Conservation (phyloP, 1,284 basidiomycete species). For the Abortiporus biennis region DNA sequence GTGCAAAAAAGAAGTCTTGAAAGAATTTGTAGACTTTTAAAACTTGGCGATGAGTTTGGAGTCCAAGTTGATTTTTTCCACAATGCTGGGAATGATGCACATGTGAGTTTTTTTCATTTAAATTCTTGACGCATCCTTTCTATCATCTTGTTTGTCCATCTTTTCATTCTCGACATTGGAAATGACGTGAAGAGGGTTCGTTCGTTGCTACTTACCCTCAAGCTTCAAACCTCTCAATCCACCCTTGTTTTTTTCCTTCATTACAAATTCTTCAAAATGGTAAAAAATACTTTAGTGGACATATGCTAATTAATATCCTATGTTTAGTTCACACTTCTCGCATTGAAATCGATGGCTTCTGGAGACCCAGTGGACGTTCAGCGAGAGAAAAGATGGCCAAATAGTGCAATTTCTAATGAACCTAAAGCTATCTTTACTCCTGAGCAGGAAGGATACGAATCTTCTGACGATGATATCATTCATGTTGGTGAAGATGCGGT, state of each 20-base stretch:
- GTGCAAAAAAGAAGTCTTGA: constrained; percentile 50
- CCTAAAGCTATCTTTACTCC: constrained; percentile 53
- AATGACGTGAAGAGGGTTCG: background rate
- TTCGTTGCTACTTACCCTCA: background rate
- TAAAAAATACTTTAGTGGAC: too few species aligned
- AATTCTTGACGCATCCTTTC: background rate
- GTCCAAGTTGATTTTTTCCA: constrained; percentile 55
- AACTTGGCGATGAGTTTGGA: too few species aligned
- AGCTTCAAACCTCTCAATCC: too few species aligned
- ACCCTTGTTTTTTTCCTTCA: background rate
- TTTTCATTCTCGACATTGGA: background rate
- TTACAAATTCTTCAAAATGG: background rate
- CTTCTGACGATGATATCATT: too few species aligned
- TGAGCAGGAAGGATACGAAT: constrained; percentile 56
- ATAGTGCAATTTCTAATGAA: constrained; percentile 36
- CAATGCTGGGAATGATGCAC: constrained; percentile 84
- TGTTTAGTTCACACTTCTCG: constrained; percentile 59
- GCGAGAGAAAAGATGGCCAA: constrained; percentile 71
- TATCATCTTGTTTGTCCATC: background rate
- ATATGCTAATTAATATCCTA: background rate
- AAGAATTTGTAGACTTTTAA: constrained; percentile 54
- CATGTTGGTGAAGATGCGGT: too few species aligned
- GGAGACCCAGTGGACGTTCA: constrained; percentile 67
- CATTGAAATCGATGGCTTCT: constrained; percentile 59
- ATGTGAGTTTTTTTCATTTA: constrained; percentile 38